Percentiles rank a stretch among this genome's conserved stretches.
Conservation (phyloP, 2,329 filamentous ascomycete genomes). For the Fonsecaea pugnacius region DNA sequence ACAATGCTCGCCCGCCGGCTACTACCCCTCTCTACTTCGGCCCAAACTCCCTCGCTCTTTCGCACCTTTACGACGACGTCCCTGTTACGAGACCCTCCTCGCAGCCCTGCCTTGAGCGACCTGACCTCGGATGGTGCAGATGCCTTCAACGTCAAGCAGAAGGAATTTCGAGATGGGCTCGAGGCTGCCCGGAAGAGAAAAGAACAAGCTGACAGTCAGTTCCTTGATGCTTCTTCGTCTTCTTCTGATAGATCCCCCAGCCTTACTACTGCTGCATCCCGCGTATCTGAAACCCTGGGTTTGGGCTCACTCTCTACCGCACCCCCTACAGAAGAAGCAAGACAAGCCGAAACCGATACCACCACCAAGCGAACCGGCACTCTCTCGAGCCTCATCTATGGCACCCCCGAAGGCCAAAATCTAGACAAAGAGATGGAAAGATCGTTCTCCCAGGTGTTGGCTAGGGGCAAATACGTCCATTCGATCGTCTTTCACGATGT, state of each 20-base stretch:
- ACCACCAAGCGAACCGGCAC: slow-evolving; percentile 71
- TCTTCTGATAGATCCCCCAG: slow-evolving; percentile 43
- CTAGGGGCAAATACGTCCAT: slow-evolving; percentile 96
- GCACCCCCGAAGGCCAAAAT: slow-evolving; percentile 91
- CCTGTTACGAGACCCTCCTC: slow-evolving; percentile 44
- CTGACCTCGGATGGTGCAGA: slow-evolving; percentile 73
- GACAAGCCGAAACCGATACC: slow-evolving; percentile 62
- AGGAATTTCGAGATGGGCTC: slow-evolving; percentile 81
- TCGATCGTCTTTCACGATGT: slow-evolving; percentile 97
- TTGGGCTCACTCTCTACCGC: slow-evolving; percentile 65
- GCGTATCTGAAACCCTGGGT: slow-evolving; percentile 51
- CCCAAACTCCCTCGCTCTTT: slow-evolving; percentile 53
- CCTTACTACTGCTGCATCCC: slow-evolving; percentile 36
- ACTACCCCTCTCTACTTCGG: slow-evolving; percentile 53
- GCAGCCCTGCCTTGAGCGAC: slow-evolving; percentile 80
- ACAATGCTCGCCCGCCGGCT: slow-evolving; percentile 54
- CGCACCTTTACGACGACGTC: slow-evolving; percentile 65
- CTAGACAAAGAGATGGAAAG: slow-evolving; percentile 95
- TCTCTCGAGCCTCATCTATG: slow-evolving; percentile 89
- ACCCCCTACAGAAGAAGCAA: slow-evolving; percentile 60
- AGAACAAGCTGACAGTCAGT: slow-evolving; percentile 83
- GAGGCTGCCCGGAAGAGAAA: slow-evolving; percentile 75
- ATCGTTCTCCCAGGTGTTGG: slow-evolving; percentile 92
- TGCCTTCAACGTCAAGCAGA: slow-evolving; percentile 81
- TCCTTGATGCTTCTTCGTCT: slow-evolving; percentile 53